phyloP scores from a whole-genome alignment of 2,329 filamentous ascomycete genomes.

The Clarireedia monteithiana region DNA sequence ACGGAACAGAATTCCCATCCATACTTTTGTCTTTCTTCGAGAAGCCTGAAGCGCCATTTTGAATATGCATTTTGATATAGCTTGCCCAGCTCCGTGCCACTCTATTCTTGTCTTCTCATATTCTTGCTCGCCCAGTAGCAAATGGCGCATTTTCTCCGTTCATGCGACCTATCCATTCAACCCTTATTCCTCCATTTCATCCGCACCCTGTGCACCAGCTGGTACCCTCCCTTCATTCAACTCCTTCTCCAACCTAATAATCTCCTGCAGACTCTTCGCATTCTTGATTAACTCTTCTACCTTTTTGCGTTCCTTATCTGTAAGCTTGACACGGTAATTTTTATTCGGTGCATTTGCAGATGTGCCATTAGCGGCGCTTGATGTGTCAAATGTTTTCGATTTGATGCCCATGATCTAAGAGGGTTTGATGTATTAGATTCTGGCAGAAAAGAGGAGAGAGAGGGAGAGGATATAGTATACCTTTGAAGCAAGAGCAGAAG shows the following conservation, averaged over 20 bases:
- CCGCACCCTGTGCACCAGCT: constrained; percentile 49
- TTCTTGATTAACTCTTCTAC: constrained; percentile 83
- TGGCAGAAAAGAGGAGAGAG: not conserved
- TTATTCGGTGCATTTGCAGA: constrained; percentile 44
- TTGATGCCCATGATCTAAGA: constrained; percentile 77
- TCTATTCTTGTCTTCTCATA: no score
- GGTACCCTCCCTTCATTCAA: constrained; percentile 84
- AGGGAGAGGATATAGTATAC: constrained; percentile 32
- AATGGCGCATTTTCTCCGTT: not conserved
- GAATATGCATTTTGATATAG: not conserved
- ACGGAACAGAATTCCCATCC: not conserved
- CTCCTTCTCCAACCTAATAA: constrained; percentile 84
- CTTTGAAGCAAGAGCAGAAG: constrained; percentile 71
- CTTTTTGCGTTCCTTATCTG: constrained; percentile 77
- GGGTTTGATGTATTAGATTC: not conserved
- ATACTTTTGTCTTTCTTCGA: not conserved
- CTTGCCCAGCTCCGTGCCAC: no score
- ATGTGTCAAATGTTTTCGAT: constrained; percentile 60
- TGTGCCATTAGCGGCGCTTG: constrained; percentile 36
- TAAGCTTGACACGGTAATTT: constrained; percentile 74
- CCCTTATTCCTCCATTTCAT: constrained; percentile 52
- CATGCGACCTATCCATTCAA: not conserved
- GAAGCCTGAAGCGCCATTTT: not conserved
- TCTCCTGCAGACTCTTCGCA: constrained; percentile 84
- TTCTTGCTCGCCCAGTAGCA: no score